Conservation (phyloP, 257 asterid genomes). For the Rehmannia glutinosa region DNA sequence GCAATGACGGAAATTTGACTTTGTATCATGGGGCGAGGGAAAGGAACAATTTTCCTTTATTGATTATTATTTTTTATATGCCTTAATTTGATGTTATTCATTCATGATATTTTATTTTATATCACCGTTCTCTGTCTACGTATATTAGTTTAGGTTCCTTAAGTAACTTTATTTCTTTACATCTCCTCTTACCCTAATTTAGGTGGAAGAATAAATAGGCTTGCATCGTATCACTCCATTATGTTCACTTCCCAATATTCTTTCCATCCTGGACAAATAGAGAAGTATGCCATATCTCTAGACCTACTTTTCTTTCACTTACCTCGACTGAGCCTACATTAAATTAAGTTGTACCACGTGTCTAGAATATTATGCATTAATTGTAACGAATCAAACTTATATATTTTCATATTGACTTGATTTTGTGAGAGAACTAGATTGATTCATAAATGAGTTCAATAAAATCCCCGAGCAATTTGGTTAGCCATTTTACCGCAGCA, state of each 20-base stretch:
- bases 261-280: neutral
- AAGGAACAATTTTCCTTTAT: neutral
- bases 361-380: neutral
- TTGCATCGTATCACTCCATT: neutral
- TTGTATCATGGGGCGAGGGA: slow-evolving; percentile 7
- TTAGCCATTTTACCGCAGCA: neutral
- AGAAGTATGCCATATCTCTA: neutral
- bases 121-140: neutral
- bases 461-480: neutral
- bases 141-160: neutral
- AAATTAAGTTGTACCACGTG: neutral
- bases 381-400: neutral
- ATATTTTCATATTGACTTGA: neutral
- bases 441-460: neutral
- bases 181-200: neutral
- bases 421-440: neutral
- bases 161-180: neutral
- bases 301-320: neutral
- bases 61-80: neutral
- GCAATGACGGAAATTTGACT: neutral
- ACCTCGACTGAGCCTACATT: neutral
- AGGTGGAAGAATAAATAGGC: neutral
- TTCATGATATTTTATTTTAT: neutral
- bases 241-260: neutral
- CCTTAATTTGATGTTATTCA: neutral